Base-by-base conservation (phyloP, 2,329 filamentous ascomycete species). In the Fulvia fulva region DNA sequence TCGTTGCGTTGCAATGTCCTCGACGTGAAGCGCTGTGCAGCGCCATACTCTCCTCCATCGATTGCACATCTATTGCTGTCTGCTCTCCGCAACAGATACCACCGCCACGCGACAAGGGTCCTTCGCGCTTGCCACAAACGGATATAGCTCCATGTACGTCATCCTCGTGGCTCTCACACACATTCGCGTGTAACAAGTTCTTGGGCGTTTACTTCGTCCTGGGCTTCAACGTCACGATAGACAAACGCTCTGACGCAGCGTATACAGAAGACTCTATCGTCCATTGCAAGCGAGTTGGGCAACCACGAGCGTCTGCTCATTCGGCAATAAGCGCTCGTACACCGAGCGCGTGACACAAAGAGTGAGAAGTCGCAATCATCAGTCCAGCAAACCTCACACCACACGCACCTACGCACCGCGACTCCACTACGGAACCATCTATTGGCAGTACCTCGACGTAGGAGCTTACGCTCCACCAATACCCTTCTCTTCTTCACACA, bases 391-490 rank as follows among this genome's bases (percentile, higher is more conserved):
- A 54, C 52, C 37, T 46, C n/a, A 19, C 49, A 34, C 37, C 23
- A 21, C 25, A 21, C 23, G 2, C 14, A 37, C 26, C 23, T 34
- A 12, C n/a, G n/a, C 5, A 7, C 21, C 32, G 5, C 53, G 19
- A 28, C 11, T 21, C 12, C 50, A 26, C 34, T 19, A 44, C 51
- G 37, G 8, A 14, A 3, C 37, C 28, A 12, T 23, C 32, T 23
- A 53, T 11, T 53, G 51, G 34, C 23, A 32, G 16, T 43, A 19
- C 30, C 43, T 32, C 23, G 9, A 47, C 34, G 53, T 41, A 56
- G 62, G 62, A 60, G 59, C 62, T 50, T 50, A 22, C 22, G 61
- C 61, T 63, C 62, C 63, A 46, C 37, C 32, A 11, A 46, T 22
- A 30, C 22, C 43, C 34, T 44, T n/a, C n/a, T 8, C 43, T 23